Evolutionary conservation across 768 basidiomycete species (phyloP).

Genomic region (Tulasnella sp.): DNA sequence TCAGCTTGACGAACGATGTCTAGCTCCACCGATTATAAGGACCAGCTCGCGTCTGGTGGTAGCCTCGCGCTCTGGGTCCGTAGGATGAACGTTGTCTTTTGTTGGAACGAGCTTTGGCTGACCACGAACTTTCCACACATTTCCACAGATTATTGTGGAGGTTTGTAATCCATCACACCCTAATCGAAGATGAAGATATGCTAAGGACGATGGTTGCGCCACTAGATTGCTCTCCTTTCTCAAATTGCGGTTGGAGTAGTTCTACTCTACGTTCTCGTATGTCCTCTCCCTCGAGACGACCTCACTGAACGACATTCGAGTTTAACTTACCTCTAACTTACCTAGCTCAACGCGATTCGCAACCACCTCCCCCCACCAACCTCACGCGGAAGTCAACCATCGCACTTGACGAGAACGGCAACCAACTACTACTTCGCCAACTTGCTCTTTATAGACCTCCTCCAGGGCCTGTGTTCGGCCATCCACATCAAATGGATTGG

Average conservation of each 20-base stretch:
- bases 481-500: slow-evolving; percentile 47
- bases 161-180: not conserved
- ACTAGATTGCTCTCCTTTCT: not conserved
- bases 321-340: not conserved
- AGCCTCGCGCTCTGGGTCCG: too few species aligned
- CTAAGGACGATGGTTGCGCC: not conserved
- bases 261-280: not conserved
- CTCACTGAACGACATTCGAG: too few species aligned
- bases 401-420: slow-evolving; percentile 34
- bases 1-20: too few species aligned
- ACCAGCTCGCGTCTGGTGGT: too few species aligned
- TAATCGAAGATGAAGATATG: not conserved
- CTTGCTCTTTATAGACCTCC: slow-evolving; percentile 41
- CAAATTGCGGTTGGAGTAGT: not conserved
- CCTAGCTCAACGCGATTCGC: not conserved
- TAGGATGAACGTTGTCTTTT: not conserved
- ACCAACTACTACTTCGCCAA: slow-evolving; percentile 43
- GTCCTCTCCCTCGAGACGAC: not conserved
- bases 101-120: not conserved
- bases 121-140: not conserved
- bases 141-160: not conserved
- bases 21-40: too few species aligned
- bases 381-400: not conserved
- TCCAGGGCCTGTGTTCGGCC: slow-evolving; percentile 45
- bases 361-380: not conserved